A percentile compares a stretch with the other conserved stretches of the same genome.
phyloP scores from a whole-genome alignment of 345 rosid species.

The Hibiscus mutabilis region DNA sequence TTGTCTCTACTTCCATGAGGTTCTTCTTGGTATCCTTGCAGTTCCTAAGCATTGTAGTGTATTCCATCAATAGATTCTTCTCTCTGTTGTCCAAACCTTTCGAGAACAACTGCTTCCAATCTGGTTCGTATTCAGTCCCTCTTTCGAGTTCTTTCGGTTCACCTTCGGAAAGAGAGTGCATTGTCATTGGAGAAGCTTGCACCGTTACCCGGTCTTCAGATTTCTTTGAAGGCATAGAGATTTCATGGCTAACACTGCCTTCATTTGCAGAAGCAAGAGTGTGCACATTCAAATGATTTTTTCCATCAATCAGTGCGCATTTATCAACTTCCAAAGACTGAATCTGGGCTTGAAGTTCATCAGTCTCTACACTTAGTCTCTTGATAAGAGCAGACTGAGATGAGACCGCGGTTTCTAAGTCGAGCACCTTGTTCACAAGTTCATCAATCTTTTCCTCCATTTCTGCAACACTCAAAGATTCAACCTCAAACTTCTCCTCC shows the following conservation, averaged over 20 bases:
- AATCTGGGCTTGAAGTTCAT: constrained; percentile 64
- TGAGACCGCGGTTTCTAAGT: constrained; percentile 68
- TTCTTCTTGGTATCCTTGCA: constrained; percentile 72
- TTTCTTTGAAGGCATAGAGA: background rate
- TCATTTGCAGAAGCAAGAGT: background rate
- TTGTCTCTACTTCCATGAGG: constrained; percentile 39
- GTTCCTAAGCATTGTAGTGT: constrained; percentile 48
- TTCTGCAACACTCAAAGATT: constrained; percentile 35
- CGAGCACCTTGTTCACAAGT: constrained; percentile 70
- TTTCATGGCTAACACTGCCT: constrained; percentile 5
- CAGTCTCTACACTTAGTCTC: constrained; percentile 57
- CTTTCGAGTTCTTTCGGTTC: constrained; percentile 8
- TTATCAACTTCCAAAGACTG: constrained; percentile 55
- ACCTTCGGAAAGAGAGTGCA: background rate
- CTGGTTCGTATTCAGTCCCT: constrained; percentile 45
- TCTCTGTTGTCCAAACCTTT: constrained; percentile 67
- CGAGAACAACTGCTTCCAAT: constrained; percentile 66
- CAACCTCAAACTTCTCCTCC: constrained; percentile 28
- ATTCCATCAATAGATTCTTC: constrained; percentile 46
- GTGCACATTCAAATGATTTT: constrained; percentile 23
- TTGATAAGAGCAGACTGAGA: constrained; percentile 61
- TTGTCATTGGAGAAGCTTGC: constrained; percentile 8
- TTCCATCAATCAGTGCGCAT: constrained; percentile 27
- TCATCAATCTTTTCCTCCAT: constrained; percentile 88
- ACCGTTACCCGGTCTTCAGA: constrained; percentile 3